A percentile compares a stretch with the other conserved stretches of the same genome.
Conservation (phyloP, 495 filamentous ascomycete genomes). For the Astrocystis sublimbata region DNA sequence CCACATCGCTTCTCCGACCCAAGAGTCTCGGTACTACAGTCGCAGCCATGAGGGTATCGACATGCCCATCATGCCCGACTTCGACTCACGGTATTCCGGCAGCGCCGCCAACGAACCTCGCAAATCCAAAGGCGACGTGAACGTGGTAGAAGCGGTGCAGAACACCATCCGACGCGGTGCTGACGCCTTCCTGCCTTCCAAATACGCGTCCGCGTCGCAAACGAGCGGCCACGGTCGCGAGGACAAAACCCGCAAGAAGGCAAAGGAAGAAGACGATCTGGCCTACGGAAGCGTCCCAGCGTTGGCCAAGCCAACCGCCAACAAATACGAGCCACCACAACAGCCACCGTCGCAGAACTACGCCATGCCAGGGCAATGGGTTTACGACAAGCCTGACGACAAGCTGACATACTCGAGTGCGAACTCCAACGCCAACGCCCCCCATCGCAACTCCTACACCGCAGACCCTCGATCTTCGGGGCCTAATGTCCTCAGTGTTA, state of each 20-base stretch:
- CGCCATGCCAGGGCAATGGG: conserved; percentile 49
- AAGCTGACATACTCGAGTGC: conserved; percentile 48
- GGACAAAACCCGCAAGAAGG: conserved; percentile 30
- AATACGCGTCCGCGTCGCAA: conserved; percentile 28
- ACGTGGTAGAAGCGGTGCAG: conserved; percentile 38
- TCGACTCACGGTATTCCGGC: conserved; percentile 27
- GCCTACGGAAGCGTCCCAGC: conserved; percentile 44
- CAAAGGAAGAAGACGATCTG: conserved; percentile 46
- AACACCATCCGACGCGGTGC: conserved; percentile 31
- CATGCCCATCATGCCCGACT: conserved; percentile 21
- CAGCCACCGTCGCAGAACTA: conserved; percentile 35
- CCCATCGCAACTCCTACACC: conserved; percentile 33
- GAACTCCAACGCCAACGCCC: conserved; percentile 19
- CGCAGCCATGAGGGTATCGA: conserved; percentile 30
- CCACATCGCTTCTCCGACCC: conserved; percentile 39
- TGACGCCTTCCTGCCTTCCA: conserved; percentile 29
- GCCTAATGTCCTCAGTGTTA: conserved; percentile 39
- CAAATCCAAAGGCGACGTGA: conserved; percentile 42
- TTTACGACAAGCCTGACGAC: conserved; percentile 50
- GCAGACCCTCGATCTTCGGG: conserved; percentile 28
- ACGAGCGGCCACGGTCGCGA: conserved; percentile 24
- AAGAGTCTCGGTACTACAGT: conserved; percentile 31
- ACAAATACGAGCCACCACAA: conserved; percentile 24
- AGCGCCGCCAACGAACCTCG: conserved; percentile 31
- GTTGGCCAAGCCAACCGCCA: conserved; percentile 25